Conservation (phyloP, 2,329 filamentous ascomycete genomes). For the Sporothrix luriei region DNA sequence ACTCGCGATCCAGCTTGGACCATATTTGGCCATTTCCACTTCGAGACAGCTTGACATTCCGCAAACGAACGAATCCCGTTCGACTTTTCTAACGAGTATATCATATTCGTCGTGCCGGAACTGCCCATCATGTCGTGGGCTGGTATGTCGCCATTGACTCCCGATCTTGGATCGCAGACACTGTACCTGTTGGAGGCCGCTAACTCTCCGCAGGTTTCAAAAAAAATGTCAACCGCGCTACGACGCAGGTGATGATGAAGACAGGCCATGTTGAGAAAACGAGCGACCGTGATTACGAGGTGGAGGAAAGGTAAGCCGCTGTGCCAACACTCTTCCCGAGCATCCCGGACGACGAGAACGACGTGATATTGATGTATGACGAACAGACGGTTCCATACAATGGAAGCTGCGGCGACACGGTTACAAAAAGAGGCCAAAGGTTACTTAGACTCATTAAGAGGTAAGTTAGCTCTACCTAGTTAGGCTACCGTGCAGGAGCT, state of each 20-base stretch:
- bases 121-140: conserved; percentile 52
- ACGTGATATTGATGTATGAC: neutral
- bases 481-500: neutral
- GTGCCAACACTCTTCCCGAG: neutral
- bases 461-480: conserved; percentile 48
- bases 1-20: neutral
- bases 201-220: conserved; percentile 65
- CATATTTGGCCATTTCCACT: neutral
- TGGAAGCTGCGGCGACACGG: conserved; percentile 90
- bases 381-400: conserved; percentile 85
- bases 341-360: neutral
- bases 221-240: conserved; percentile 97
- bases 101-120: neutral
- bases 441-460: conserved; percentile 92
- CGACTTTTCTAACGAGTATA: neutral
- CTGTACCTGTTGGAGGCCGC: neutral
- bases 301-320: conserved; percentile 74
- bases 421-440: conserved; percentile 98
- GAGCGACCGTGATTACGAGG: conserved; percentile 97
- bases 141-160: conserved; percentile 43
- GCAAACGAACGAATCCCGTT: neutral
- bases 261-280: conserved; percentile 98
- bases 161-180: neutral
- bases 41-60: neutral
- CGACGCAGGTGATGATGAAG: conserved; percentile 99